phyloP scores from a whole-genome alignment of 495 filamentous ascomycete genomes.

The Penicillium cinerascens region DNA sequence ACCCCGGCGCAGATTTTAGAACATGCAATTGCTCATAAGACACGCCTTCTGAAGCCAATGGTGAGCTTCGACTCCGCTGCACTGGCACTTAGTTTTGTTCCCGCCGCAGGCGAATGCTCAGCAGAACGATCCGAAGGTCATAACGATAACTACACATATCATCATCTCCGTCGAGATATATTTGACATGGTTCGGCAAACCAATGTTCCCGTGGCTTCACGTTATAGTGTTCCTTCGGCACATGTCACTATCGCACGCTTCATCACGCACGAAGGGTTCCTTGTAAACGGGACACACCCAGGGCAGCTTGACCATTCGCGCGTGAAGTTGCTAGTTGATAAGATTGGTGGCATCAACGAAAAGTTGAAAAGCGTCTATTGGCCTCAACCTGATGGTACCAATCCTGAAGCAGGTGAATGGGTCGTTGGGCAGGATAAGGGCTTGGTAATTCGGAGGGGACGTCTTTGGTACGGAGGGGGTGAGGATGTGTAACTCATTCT shows the following conservation, averaged over 20 bases:
- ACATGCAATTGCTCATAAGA: constrained; percentile 53
- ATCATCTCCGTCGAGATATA: constrained; percentile 76
- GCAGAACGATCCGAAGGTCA: constrained; percentile 1
- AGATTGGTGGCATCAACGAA: constrained; percentile 68
- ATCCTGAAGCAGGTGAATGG: constrained; percentile 55
- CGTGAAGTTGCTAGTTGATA: constrained; percentile 55
- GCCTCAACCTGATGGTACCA: constrained; percentile 43
- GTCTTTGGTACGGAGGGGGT: constrained; percentile 79
- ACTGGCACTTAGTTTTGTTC: constrained; percentile 76
- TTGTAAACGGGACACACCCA: constrained; percentile 28
- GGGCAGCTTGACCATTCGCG: constrained; percentile 36
- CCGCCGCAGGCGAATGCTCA: constrained; percentile 55
- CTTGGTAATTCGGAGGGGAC: constrained; percentile 63
- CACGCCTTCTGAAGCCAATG: constrained; percentile 72
- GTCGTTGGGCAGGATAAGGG: constrained; percentile 66
- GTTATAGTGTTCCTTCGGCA: constrained; percentile 77
- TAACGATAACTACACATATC: constrained; percentile 69
- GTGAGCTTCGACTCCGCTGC: constrained; percentile 76
- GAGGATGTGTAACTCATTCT: constrained; percentile 39
- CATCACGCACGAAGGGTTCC: constrained; percentile 52
- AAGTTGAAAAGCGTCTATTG: constrained; percentile 64
- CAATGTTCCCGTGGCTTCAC: constrained; percentile 58
- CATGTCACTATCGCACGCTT: constrained; percentile 82
- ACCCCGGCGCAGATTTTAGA: constrained; percentile 48
- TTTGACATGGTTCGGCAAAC: constrained; percentile 52